These are phyloP conservation scores for Sisymbrium altissimum DNA, from an alignment of 345 rosid species.

Conservation along the genomic window DNA sequence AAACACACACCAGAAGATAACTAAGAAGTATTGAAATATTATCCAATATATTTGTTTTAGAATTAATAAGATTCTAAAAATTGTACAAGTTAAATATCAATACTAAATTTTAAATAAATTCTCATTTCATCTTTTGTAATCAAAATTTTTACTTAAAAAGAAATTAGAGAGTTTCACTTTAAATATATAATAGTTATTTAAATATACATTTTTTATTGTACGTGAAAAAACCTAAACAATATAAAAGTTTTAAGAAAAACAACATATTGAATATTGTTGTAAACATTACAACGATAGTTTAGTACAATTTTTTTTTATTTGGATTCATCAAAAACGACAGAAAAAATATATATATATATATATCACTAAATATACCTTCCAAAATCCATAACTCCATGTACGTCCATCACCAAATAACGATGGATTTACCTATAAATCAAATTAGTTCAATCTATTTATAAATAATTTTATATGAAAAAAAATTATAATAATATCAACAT, in stretches of 20 bases:
- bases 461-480: neutral
- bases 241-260: neutral
- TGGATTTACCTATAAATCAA: conserved; percentile 1
- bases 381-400: conserved; percentile 15
- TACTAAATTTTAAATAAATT: neutral
- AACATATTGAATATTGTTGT: neutral
- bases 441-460: neutral
- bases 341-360: neutral
- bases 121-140: neutral
- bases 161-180: neutral
- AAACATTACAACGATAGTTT: no score
- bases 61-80: neutral
- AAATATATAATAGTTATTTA: neutral
- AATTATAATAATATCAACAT: neutral
- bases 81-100: neutral
- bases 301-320: no score
- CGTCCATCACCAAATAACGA: neutral
- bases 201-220: neutral
- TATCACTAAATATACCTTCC: conserved; percentile 1
- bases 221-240: neutral
- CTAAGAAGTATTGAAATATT: no score
- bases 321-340: no score
- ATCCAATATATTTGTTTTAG: neutral
- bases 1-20: no score
- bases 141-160: neutral